These are phyloP conservation scores for Crithidia mellificae DNA, from an alignment of 208 protist genomes.

Conservation along the genomic window DNA sequence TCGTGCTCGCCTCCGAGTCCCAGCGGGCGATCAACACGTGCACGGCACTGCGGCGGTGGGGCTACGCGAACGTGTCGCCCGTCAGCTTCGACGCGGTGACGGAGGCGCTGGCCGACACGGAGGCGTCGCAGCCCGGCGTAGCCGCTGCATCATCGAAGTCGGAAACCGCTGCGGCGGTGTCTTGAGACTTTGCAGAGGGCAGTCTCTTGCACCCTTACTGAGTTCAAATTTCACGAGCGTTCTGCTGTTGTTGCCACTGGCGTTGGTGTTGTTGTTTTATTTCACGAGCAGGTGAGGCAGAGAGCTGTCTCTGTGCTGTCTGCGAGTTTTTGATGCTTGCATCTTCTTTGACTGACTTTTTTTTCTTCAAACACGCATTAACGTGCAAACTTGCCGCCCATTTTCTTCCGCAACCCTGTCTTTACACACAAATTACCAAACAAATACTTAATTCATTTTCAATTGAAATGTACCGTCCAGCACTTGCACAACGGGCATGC, in stretches of 20 bases:
- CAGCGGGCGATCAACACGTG: constrained; percentile 62
- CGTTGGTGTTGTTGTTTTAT: background rate
- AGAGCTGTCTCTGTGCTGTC: too few species aligned
- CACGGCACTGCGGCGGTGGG: constrained; percentile 70
- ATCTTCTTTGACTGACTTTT: too few species aligned
- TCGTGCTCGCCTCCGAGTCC: constrained; percentile 48
- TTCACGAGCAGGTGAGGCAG: background rate
- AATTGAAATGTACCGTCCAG: too few species aligned
- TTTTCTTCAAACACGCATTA: too few species aligned
- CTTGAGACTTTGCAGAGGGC: background rate
- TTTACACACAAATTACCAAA: too few species aligned
- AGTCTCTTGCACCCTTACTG: too few species aligned
- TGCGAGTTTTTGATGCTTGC: too few species aligned
- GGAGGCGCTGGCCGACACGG: constrained; percentile 21
- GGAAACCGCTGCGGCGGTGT: background rate
- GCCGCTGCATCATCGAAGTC: background rate
- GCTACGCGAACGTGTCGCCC: constrained; percentile 54
- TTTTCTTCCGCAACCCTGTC: too few species aligned
- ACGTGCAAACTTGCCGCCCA: too few species aligned
- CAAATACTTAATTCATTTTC: too few species aligned
- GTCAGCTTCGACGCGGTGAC: constrained; percentile 42
- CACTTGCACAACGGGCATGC: too few species aligned
- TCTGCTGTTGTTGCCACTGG: background rate
- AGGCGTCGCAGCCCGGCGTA: background rate
- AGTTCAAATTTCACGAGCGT: too few species aligned